Percentiles rank a stretch among this genome's conserved stretches.
These are phyloP conservation scores for Lachnellula occidentalis DNA, from an alignment of 2,329 filamentous ascomycete species.

Conservation along the genomic window DNA sequence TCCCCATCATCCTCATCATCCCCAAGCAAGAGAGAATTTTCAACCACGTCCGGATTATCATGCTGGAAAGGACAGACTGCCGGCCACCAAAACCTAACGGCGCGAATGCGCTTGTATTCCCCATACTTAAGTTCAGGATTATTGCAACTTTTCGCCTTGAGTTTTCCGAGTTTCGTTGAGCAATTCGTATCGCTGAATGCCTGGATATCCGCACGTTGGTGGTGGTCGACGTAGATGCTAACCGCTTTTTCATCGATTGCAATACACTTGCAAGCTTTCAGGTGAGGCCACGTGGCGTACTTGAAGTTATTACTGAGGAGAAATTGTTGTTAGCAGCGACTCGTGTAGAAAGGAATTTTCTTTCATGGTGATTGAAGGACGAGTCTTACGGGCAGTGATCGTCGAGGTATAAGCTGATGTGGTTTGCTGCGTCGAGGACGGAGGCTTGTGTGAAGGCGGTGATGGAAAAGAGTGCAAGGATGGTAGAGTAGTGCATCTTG, in stretches of 20 bases:
- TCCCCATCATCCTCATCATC: too few relatives aligned
- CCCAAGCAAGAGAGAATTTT: too few relatives aligned
- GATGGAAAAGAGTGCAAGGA: neutral
- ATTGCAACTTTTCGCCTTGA: too few relatives aligned
- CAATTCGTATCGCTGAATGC: neutral
- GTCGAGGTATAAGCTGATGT: neutral
- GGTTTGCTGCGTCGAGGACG: neutral
- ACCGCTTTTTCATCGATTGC: neutral
- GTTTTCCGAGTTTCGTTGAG: too few relatives aligned
- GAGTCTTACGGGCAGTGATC: neutral
- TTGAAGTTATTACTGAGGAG: neutral
- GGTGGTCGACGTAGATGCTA: neutral
- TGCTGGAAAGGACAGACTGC: too few relatives aligned
- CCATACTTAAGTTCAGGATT: too few relatives aligned
- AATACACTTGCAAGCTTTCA: neutral
- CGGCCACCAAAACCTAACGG: too few relatives aligned
- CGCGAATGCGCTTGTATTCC: too few relatives aligned
- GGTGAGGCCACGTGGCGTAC: neutral
- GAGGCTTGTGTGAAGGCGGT: neutral
- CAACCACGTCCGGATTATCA: too few relatives aligned
- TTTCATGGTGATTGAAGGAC: neutral
- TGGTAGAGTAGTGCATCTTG: neutral
- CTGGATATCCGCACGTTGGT: neutral
- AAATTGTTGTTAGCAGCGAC: neutral
- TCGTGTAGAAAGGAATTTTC: too few relatives aligned